Evolutionary conservation across 192 early-diverging fungal genomes (phyloP), one percentile per base, ranked within the genome.

Genomic region (Podila epigama): DNA sequence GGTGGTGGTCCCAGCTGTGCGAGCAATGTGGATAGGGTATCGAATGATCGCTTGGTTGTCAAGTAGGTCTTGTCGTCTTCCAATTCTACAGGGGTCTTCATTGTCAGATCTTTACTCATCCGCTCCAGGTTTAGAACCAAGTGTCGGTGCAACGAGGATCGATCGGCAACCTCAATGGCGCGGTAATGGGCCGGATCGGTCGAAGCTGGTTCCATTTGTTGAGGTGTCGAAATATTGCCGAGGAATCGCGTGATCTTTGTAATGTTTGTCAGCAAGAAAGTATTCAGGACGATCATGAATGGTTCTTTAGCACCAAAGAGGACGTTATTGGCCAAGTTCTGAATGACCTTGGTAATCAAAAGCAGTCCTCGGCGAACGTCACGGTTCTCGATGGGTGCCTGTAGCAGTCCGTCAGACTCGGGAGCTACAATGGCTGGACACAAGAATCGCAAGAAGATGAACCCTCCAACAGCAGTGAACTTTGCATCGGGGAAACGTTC

Each of bases 371-470:
- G 90, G 22, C 92, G 87, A 44, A 97, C 82, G 40, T 90, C 87
- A 50, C 82, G 77, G 33, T 85, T 82, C 31, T 90, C 86, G 33
- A 87, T 82, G 15, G 82, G 69, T 0, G 67, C 60, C 54, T 84
- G 82, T 56, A 95, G 80, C 33, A 98, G 81, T 4, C 90, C 92
- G 68, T 93, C 92, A 12, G 84, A 79, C 71, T 97, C 95, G 15
- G 97, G 97, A 6, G 95, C 88, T 6, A 96, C 95, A 73, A 99
- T 97, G 9, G 93, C 94, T 3, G 96, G 97, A 68, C 95, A 95
- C 63, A 98, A 87, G 89, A 98, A 97, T 10, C 97, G 91, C 70
- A 99, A 81, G 72, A 99, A 99, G 62, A 99, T 87, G 52, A 98
- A 98, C 0, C 93, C 94, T 65, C 97, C 96, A 0, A 99, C 95